phyloP scores from a whole-genome alignment of 164 flowering plant genomes.

The Umbellularia californica region DNA sequence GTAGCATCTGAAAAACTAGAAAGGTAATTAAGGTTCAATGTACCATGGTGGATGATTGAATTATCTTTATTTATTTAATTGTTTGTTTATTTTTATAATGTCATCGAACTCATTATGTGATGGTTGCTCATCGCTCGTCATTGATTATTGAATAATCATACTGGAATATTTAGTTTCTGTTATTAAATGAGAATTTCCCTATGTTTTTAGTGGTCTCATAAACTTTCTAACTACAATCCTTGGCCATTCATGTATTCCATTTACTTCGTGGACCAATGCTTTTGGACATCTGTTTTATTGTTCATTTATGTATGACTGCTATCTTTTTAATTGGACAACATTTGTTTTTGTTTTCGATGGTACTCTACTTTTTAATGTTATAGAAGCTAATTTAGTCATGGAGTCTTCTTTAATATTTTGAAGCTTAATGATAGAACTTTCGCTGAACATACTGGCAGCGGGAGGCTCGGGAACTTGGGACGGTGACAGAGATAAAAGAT shows the following conservation, averaged over 20 bases:
- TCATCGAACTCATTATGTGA: no score
- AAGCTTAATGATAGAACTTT: background rate
- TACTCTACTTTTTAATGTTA: background rate
- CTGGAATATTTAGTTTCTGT: no score
- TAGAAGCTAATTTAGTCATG: background rate
- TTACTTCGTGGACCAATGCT: background rate
- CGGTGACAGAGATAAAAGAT: constrained; percentile 9
- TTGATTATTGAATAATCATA: no score
- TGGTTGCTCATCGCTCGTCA: no score
- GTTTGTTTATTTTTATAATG: no score
- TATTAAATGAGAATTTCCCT: no score
- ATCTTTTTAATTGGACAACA: background rate
- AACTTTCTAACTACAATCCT: background rate
- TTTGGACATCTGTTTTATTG: background rate
- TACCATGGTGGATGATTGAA: no score
- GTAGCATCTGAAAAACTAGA: no score
- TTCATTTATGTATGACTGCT: background rate
- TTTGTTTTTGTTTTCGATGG: background rate
- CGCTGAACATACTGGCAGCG: constrained; percentile 43
- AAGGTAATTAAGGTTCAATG: no score
- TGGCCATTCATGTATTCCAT: background rate
- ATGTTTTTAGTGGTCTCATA: background rate
- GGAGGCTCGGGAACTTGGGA: constrained; percentile 49
- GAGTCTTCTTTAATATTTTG: background rate
- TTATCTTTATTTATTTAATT: no score